Evolutionary conservation across 2,329 filamentous ascomycete species (phyloP).

Genomic region (Eutypella sp.): DNA sequence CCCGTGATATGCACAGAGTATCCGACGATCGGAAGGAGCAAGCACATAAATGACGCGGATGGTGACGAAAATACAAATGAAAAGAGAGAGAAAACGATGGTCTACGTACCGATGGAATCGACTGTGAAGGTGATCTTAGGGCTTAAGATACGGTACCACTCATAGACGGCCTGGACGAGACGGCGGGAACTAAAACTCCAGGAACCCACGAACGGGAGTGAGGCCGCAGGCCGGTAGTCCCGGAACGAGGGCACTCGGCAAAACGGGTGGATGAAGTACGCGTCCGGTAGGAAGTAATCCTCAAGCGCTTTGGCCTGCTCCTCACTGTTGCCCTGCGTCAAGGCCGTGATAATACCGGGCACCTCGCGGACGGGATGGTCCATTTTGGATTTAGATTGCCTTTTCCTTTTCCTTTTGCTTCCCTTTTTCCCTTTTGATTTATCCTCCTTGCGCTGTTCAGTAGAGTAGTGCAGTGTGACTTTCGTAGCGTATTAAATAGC

Average conservation of each 20-base stretch:
- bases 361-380: conserved; percentile 52
- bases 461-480: too few species aligned
- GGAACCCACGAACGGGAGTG: conserved; percentile 29
- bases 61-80: not conserved
- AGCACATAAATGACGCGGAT: not conserved
- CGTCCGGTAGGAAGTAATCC: conserved; percentile 67
- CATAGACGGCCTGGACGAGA: conserved; percentile 65
- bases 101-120: conserved; percentile 46
- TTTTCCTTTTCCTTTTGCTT: not conserved
- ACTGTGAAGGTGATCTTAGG: conserved; percentile 66
- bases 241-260: conserved; percentile 60
- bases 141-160: conserved; percentile 80
- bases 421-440: not conserved
- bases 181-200: conserved; percentile 55
- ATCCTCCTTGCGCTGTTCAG: not conserved
- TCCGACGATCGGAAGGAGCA: not conserved
- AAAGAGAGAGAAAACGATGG: not conserved
- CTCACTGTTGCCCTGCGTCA: conserved; percentile 62
- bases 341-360: conserved; percentile 56
- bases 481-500: too few species aligned
- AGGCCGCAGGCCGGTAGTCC: too few species aligned
- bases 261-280: conserved; percentile 74
- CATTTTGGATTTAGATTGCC: conserved; percentile 10
- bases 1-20: too few species aligned
- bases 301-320: conserved; percentile 62